phyloP scores from a whole-genome alignment of 1,284 basidiomycete species.

The Rhodotorula sp. region DNA sequence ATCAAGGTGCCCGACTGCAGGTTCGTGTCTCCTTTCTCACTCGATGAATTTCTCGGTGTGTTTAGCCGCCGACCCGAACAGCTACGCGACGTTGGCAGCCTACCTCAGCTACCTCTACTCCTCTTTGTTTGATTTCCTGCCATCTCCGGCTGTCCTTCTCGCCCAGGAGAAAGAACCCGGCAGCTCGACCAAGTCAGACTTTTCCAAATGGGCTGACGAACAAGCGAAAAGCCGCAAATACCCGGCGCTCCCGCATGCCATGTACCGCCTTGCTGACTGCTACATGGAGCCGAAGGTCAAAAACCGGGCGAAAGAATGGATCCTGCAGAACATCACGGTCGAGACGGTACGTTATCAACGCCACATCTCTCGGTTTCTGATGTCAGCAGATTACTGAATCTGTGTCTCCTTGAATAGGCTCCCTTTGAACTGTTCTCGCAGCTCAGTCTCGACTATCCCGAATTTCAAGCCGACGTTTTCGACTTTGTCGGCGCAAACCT shows the following conservation, averaged over 20 bases:
- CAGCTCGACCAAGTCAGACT: no score
- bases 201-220: no score
- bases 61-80: neutral
- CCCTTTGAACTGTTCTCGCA: constrained; percentile 14
- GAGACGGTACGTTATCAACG: neutral
- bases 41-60: no score
- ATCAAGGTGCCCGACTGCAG: no score
- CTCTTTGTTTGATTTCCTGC: neutral
- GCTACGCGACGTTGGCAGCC: neutral
- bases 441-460: neutral
- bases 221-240: neutral
- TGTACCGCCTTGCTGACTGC: neutral
- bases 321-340: neutral
- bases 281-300: neutral
- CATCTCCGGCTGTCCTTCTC: neutral
- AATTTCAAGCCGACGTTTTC: neutral
- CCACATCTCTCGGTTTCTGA: no score
- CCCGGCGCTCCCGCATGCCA: neutral
- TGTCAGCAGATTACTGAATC: no score
- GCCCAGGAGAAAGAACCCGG: no score
- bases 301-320: neutral
- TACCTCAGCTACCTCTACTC: neutral
- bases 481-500: constrained; percentile 7
- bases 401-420: neutral
- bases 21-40: no score